Percentiles rank a stretch among this genome's conserved stretches.
Evolutionary conservation across 148 eudicot genomes (phyloP).

Genomic region (Simmondsia chinensis): DNA sequence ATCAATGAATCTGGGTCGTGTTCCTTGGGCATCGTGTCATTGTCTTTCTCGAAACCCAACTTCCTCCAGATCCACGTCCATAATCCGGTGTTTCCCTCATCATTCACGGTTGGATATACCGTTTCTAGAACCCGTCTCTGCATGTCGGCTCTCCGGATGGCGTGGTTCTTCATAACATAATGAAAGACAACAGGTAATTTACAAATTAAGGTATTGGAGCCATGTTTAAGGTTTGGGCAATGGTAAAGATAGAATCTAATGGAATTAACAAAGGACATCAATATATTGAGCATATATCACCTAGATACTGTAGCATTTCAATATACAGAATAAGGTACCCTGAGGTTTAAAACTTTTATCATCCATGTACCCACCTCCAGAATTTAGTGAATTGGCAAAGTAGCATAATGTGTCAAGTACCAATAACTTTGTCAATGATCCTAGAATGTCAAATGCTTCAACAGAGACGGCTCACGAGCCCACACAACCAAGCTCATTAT

Average conservation of each 20-base stretch:
- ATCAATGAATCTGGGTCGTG: slow-evolving; percentile 35
- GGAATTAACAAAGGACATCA: background rate
- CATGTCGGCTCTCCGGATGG: slow-evolving; percentile 88
- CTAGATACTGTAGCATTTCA: no score
- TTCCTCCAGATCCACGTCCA: slow-evolving; percentile 63
- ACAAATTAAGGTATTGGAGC: background rate
- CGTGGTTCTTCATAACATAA: slow-evolving; percentile 67
- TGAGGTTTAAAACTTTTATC: no score
- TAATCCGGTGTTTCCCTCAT: slow-evolving; percentile 31
- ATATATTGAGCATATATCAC: no score
- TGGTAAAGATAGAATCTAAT: background rate
- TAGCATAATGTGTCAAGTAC: no score
- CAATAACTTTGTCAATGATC: no score
- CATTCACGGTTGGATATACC: slow-evolving; percentile 34
- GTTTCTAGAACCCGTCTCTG: slow-evolving; percentile 74
- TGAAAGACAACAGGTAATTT: slow-evolving; percentile 2
- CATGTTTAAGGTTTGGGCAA: background rate
- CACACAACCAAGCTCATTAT: no score
- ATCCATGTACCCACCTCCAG: no score
- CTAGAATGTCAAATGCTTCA: no score
- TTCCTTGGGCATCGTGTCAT: slow-evolving; percentile 26
- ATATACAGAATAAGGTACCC: no score
- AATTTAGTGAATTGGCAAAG: no score
- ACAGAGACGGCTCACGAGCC: no score
- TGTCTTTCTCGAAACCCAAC: slow-evolving; percentile 32